Conservation (phyloP, 371 early-diverging fungal genomes). For the Polyrhizophydium stewartii region DNA sequence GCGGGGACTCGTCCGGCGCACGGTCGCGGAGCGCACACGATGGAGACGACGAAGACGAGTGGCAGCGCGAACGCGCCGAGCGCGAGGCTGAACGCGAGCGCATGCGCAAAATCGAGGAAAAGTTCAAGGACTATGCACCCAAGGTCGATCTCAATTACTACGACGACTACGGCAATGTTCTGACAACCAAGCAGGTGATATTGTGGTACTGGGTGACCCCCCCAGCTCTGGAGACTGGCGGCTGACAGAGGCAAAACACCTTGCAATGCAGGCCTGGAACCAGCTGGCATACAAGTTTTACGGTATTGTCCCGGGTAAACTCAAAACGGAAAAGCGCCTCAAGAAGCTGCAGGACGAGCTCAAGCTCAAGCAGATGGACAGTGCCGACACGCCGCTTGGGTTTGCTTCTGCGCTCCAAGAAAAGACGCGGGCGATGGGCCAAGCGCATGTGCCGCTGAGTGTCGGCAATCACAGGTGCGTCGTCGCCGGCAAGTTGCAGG, state of each 20-base stretch:
- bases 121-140: constrained; percentile 88
- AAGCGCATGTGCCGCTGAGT: constrained; percentile 77
- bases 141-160: constrained; percentile 85
- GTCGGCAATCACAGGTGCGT: constrained; percentile 63
- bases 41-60: constrained; percentile 19
- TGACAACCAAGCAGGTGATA: constrained; percentile 76
- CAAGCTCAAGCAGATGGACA: constrained; percentile 69
- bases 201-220: too few species aligned
- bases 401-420: constrained; percentile 71
- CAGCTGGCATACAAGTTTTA: constrained; percentile 93
- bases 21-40: constrained; percentile 17
- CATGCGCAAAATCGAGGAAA: constrained; percentile 69
- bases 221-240: too few species aligned
- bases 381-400: constrained; percentile 72
- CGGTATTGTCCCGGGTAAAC: constrained; percentile 87
- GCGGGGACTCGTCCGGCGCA: constrained; percentile 35
- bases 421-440: constrained; percentile 64
- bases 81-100: constrained; percentile 58
- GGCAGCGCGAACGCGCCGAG: constrained; percentile 51
- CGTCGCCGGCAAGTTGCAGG: not conserved
- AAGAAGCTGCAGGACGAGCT: constrained; percentile 78
- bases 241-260: too few species aligned
- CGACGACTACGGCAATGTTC: constrained; percentile 77
- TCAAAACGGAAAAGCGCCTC: constrained; percentile 89
- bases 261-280: constrained; percentile 83